Percentiles rank a stretch among this genome's conserved stretches.
phyloP scores from a whole-genome alignment of 108 stramenopile species.

The Cyclotella baltica region DNA sequence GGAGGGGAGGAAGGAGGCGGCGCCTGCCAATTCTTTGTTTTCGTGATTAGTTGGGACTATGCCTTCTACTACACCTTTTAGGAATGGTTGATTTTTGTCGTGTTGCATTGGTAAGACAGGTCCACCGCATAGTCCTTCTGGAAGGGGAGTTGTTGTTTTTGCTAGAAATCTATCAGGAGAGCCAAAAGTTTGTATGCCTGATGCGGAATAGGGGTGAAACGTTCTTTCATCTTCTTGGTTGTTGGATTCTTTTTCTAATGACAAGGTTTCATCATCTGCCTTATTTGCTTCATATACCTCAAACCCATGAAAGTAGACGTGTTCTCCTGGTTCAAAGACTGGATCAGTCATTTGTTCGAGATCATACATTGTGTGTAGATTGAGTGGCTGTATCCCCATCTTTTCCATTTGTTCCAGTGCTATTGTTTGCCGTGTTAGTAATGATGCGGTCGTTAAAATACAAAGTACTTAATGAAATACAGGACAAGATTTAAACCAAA shows the following conservation, averaged over 20 bases:
- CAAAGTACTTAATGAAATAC: too few species aligned
- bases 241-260: slow-evolving; percentile 11
- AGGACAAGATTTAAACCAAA: not conserved
- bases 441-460: not conserved
- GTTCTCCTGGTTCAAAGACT: slow-evolving; percentile 74
- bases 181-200: slow-evolving; percentile 66
- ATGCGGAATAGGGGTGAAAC: slow-evolving; percentile 70
- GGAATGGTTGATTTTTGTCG: slow-evolving; percentile 13
- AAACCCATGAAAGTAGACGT: slow-evolving; percentile 81
- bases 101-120: slow-evolving; percentile 50
- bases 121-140: slow-evolving; percentile 87
- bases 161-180: slow-evolving; percentile 84
- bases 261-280: slow-evolving; percentile 30
- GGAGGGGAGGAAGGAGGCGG: slow-evolving; percentile 80
- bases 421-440: slow-evolving; percentile 1
- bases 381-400: slow-evolving; percentile 72
- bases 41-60: slow-evolving; percentile 77
- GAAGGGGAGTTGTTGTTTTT: slow-evolving; percentile 68
- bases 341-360: slow-evolving; percentile 58
- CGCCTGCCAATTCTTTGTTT: slow-evolving; percentile 72
- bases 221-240: slow-evolving; percentile 62
- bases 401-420: slow-evolving; percentile 61
- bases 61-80: slow-evolving; percentile 86
- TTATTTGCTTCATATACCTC: slow-evolving; percentile 67
- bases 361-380: slow-evolving; percentile 46